Conservation (phyloP, 768 basidiomycete genomes). For the Mycena rebaudengoi region DNA sequence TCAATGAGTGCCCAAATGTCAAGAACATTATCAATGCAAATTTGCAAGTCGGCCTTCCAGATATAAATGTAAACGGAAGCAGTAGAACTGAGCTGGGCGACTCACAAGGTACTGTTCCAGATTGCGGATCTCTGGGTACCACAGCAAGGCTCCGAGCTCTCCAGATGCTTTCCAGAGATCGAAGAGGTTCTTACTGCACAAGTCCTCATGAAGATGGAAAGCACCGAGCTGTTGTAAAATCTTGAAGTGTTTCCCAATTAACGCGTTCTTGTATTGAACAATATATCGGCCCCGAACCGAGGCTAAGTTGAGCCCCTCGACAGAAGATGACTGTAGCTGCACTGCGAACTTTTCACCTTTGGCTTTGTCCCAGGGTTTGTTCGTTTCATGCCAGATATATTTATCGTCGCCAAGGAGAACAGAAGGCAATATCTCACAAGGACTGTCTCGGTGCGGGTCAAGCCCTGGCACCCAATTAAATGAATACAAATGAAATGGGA, state of each 20-base stretch:
- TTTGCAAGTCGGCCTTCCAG: slow-evolving; percentile 17
- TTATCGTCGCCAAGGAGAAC: slow-evolving; percentile 34
- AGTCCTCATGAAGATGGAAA: slow-evolving; percentile 34
- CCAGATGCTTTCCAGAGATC: slow-evolving; percentile 41
- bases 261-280: slow-evolving; percentile 41
- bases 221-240: slow-evolving; percentile 37
- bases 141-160: slow-evolving; percentile 39
- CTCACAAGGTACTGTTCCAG: slow-evolving; percentile 36
- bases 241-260: slow-evolving; percentile 49
- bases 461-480: background rate
- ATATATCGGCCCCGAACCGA: slow-evolving; percentile 38
- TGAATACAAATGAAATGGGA: no score
- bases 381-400: slow-evolving; percentile 42
- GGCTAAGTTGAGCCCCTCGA: slow-evolving; percentile 36
- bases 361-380: slow-evolving; percentile 29
- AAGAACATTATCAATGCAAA: slow-evolving; percentile 26
- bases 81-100: no score
- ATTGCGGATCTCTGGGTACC: slow-evolving; percentile 39
- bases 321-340: slow-evolving; percentile 34
- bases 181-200: slow-evolving; percentile 26
- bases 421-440: slow-evolving; percentile 26
- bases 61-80: no score
- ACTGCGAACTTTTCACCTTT: slow-evolving; percentile 33
- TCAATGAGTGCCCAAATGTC: slow-evolving; percentile 33
- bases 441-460: slow-evolving; percentile 2